Conservation (phyloP, 2,329 filamentous ascomycete genomes). For the Pseudofabraea citricarpa region DNA sequence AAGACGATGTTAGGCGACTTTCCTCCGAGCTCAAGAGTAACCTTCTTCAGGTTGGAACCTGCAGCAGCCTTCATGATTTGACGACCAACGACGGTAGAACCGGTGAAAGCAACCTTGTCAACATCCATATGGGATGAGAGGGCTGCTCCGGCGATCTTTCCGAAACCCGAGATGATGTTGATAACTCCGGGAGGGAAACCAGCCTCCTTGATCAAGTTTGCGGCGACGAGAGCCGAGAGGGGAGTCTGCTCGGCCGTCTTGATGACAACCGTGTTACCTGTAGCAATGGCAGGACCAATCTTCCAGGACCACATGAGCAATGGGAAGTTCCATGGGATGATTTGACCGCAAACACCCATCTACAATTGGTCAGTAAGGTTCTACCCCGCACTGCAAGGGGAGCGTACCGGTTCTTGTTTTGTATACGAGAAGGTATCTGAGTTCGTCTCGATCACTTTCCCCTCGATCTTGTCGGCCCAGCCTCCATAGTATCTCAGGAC, state of each 20-base stretch:
- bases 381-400: background rate
- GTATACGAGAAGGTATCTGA: constrained; percentile 64
- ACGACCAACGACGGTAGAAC: constrained; percentile 56
- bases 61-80: constrained; percentile 61
- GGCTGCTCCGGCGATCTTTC: constrained; percentile 61
- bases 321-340: constrained; percentile 71
- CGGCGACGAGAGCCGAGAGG: constrained; percentile 49
- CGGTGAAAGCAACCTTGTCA: constrained; percentile 64
- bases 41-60: constrained; percentile 59
- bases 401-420: constrained; percentile 54
- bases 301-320: constrained; percentile 65
- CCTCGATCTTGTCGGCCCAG: constrained; percentile 68
- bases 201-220: constrained; percentile 53
- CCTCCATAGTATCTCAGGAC: constrained; percentile 79
- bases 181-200: constrained; percentile 62
- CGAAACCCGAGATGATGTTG: constrained; percentile 62
- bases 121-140: constrained; percentile 59
- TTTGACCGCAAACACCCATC: constrained; percentile 65
- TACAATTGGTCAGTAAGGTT: constrained; percentile 6
- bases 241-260: constrained; percentile 61
- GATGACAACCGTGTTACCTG: constrained; percentile 54
- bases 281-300: constrained; percentile 55
- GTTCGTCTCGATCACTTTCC: constrained; percentile 63
- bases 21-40: constrained; percentile 58
- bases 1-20: constrained; percentile 61